phyloP scores from a whole-genome alignment of 768 basidiomycete species.

The Termitomyces sp. region DNA sequence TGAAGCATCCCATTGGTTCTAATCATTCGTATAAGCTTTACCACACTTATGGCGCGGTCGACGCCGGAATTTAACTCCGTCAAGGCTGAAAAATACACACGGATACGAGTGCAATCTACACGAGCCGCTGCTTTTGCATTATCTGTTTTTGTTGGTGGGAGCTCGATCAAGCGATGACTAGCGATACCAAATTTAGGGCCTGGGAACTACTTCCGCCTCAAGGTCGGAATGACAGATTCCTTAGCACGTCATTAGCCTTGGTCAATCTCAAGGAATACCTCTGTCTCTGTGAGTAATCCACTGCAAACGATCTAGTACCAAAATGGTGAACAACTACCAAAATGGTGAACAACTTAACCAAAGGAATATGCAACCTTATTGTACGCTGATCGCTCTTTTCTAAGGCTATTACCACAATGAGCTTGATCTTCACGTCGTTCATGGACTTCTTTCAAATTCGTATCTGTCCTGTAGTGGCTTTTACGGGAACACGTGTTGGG shows the following conservation, averaged over 20 bases:
- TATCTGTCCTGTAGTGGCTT: background rate
- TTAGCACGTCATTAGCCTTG: background rate
- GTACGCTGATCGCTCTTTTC: background rate
- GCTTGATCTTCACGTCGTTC: slow-evolving; percentile 17
- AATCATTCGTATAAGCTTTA: background rate
- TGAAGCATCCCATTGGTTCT: background rate
- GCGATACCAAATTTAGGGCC: background rate
- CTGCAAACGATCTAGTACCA: background rate
- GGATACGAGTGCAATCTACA: background rate
- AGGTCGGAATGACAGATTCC: background rate
- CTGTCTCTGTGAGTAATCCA: background rate
- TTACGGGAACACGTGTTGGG: background rate
- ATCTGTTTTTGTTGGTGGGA: background rate
- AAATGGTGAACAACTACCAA: background rate
- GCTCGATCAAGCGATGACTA: background rate
- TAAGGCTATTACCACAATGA: slow-evolving; percentile 19
- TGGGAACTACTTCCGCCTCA: background rate
- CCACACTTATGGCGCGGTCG: background rate
- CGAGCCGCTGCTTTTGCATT: background rate
- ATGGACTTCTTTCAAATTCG: background rate
- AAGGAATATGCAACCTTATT: background rate
- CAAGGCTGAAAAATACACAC: background rate
- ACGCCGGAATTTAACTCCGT: background rate
- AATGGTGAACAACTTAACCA: background rate
- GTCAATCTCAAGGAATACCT: background rate